phyloP scores from a whole-genome alignment of 805 yeast species.

The Cyberlindnera sargentensis region DNA sequence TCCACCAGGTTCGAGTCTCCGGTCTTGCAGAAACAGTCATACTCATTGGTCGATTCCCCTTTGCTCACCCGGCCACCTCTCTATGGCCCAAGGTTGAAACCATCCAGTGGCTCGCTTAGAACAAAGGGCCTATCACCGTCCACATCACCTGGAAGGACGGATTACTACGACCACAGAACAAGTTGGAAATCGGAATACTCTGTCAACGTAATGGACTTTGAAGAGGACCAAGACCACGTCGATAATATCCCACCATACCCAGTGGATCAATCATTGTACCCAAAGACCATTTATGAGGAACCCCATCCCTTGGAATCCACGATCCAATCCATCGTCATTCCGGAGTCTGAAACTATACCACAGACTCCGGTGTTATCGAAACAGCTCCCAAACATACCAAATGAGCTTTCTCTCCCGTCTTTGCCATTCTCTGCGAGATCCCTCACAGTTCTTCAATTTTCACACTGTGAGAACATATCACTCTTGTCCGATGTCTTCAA shows the following conservation, averaged over 20 bases:
- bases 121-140: conserved; percentile 12
- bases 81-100: conserved; percentile 19
- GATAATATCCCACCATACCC: conserved; percentile 2
- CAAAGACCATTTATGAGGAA: not conserved
- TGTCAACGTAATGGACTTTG: conserved; percentile 10
- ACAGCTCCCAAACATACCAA: conserved; percentile 36
- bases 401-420: conserved; percentile 38
- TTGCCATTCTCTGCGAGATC: conserved; percentile 50
- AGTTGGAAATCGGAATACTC: conserved; percentile 25
- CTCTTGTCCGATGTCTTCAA: conserved; percentile 40
- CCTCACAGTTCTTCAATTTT: conserved; percentile 41
- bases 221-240: conserved; percentile 2
- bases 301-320: not conserved
- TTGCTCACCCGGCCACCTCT: conserved; percentile 13
- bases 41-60: conserved; percentile 10
- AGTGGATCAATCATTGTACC: too few species aligned
- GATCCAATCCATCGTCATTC: conserved; percentile 9
- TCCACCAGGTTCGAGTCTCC: not conserved
- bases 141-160: conserved; percentile 19
- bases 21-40: not conserved
- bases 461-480: conserved; percentile 40
- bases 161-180: conserved; percentile 22
- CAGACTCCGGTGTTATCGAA: conserved; percentile 1
- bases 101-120: conserved; percentile 6
- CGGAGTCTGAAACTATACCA: conserved; percentile 1